Percentiles rank a stretch among this genome's conserved stretches.
Conservation (phyloP, 2,329 filamentous ascomycete species). For the Blumeriella jaapii region DNA sequence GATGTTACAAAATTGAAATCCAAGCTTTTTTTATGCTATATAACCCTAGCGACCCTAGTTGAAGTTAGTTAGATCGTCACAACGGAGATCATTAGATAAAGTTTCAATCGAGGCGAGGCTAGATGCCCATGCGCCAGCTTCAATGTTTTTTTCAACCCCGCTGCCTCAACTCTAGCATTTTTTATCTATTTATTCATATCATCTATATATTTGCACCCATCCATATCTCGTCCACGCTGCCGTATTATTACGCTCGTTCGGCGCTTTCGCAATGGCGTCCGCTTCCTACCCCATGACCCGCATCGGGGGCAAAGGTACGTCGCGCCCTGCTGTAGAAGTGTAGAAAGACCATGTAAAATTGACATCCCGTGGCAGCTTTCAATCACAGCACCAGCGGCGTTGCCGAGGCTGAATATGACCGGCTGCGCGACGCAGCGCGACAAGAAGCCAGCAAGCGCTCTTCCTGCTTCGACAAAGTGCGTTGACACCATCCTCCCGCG, state of each 20-base stretch:
- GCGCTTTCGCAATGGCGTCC: neutral
- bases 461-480: slow-evolving; percentile 62
- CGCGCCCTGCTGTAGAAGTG: neutral
- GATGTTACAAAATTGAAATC: no score
- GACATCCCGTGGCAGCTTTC: slow-evolving; percentile 46
- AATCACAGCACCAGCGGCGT: slow-evolving; percentile 56
- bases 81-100: no score
- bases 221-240: no score
- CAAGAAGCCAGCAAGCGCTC: slow-evolving; percentile 69
- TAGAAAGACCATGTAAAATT: slow-evolving; percentile 4
- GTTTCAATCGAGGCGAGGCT: no score
- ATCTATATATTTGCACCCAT: no score
- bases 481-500: slow-evolving; percentile 12
- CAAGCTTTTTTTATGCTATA: no score
- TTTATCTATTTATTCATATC: no score
- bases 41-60: no score
- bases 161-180: no score
- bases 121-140: no score
- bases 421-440: slow-evolving; percentile 71
- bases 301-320: slow-evolving; percentile 19
- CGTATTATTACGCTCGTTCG: neutral
- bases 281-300: slow-evolving; percentile 17
- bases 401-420: slow-evolving; percentile 82
- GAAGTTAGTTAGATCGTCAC: no score
- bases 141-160: no score